phyloP scores from a whole-genome alignment of 805 yeast species.

The Ogataea henricii region DNA sequence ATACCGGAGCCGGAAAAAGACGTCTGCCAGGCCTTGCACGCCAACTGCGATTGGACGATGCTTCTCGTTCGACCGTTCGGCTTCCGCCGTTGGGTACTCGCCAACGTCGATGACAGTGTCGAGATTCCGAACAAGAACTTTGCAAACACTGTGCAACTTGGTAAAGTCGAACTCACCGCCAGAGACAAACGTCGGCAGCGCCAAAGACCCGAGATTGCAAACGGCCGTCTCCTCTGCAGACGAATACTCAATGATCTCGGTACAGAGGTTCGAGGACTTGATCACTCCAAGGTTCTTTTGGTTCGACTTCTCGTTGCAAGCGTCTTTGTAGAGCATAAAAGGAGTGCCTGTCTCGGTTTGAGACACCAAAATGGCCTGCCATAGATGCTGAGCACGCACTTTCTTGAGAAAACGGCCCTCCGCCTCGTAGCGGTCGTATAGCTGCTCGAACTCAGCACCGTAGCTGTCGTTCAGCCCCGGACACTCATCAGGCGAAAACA shows the following conservation, averaged over 20 bases:
- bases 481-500: slow-evolving; percentile 87
- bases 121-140: slow-evolving; percentile 76
- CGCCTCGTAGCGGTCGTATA: slow-evolving; percentile 72
- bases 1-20: slow-evolving; percentile 73
- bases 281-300: slow-evolving; percentile 92
- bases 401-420: slow-evolving; percentile 66
- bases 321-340: slow-evolving; percentile 89
- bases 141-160: slow-evolving; percentile 72
- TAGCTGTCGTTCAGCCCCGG: slow-evolving; percentile 82
- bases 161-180: slow-evolving; percentile 67
- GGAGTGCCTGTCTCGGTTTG: slow-evolving; percentile 98
- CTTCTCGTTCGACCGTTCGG: slow-evolving; percentile 72
- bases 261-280: slow-evolving; percentile 90
- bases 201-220: slow-evolving; percentile 90
- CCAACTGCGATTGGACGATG: slow-evolving; percentile 96
- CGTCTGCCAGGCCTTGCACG: slow-evolving; percentile 96
- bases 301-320: slow-evolving; percentile 84
- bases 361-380: slow-evolving; percentile 87
- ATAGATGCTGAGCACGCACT: slow-evolving; percentile 83
- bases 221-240: slow-evolving; percentile 93
- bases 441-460: slow-evolving; percentile 77
- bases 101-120: slow-evolving; percentile 84
- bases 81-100: slow-evolving; percentile 78
- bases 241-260: slow-evolving; percentile 92
- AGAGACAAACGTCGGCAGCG: slow-evolving; percentile 73